A percentile compares a stretch with the other conserved stretches of the same genome.
phyloP scores from a whole-genome alignment of 1,139 yeast species.

The Eremothecium sinecaudum region DNA sequence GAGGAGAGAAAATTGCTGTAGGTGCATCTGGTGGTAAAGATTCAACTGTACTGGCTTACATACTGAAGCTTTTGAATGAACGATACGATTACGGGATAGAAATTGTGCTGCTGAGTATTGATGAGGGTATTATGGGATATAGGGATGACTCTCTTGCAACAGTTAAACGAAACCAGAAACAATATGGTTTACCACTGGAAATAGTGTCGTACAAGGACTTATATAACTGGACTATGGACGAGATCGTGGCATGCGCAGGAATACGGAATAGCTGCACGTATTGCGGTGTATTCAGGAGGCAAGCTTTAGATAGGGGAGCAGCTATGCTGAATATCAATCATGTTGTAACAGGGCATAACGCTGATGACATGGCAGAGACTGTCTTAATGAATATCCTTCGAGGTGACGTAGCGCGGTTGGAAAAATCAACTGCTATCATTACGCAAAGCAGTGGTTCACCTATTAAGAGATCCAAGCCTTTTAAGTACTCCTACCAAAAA shows the following conservation, averaged over 20 bases:
- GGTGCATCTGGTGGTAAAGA: conserved; percentile 99
- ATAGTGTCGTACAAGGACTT: conserved; percentile 84
- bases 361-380: conserved; percentile 99
- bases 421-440: conserved; percentile 78
- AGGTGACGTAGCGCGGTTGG: conserved; percentile 93
- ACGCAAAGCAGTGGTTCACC: conserved; percentile 76
- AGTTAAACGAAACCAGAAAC: conserved; percentile 82
- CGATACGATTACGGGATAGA: conserved; percentile 78
- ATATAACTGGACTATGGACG: conserved; percentile 98
- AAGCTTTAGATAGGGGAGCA: conserved; percentile 94
- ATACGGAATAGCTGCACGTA: conserved; percentile 92
- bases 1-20: conserved; percentile 85
- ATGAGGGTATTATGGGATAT: conserved; percentile 96
- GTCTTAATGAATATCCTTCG: conserved; percentile 87
- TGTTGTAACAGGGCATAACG: conserved; percentile 97
- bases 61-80: conserved; percentile 79
- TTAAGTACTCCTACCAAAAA: conserved; percentile 91
- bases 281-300: conserved; percentile 95
- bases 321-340: conserved; percentile 78
- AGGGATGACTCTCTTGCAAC: conserved; percentile 96
- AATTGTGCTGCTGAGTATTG: conserved; percentile 75
- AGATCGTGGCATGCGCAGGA: conserved; percentile 91
- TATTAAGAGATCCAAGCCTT: conserved; percentile 85
- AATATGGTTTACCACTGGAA: conserved; percentile 80
- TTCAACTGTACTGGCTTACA: conserved; percentile 87